Evolutionary conservation across 345 rosid genomes (phyloP), one percentile per base, ranked within the genome.

Genomic region (Gossypium stocksii): DNA sequence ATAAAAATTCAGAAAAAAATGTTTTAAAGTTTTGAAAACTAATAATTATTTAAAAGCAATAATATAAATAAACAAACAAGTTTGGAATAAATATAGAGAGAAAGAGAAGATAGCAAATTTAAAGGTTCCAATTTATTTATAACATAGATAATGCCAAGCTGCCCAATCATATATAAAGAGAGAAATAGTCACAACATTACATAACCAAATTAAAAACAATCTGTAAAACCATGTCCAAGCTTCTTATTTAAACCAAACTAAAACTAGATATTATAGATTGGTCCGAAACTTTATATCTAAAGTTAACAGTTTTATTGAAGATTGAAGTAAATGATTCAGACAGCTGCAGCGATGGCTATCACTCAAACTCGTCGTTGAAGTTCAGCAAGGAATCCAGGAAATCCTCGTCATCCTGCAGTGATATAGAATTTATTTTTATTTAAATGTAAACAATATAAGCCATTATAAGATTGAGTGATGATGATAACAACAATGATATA

Each of bases 151-250:
- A 63, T 17, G 48, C 10, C 34, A 45, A 20, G 38, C n/a, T n/a
- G n/a, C n/a, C n/a, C n/a, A n/a, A n/a, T n/a, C n/a, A 15, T 10
- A 43, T 4, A 27, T 9, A 34, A 11, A 45, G 49, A 10, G 49
- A 45, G 49, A 45, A 11, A 45, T 9, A 45, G 49, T 8, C 2
- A 2, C 22, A 53, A n/a, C 13, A 56, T 22, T 14, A 14, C 22
- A 51, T n/a, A 22, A 23, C 43, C 57, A 48, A 46, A 48, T 23
- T 48, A 46, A 68, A 68, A 68, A 34, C 51, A 19, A 22, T 25
- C 58, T 8, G 44, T 19, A 49, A 49, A 49, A 15, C 8, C 72
- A 68, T 48, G 58, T 49, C 58, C 72, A 68, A 68, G 58, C 49
- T 49, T 49, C 9, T 15, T 23, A 23, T 25, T 6, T 34, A 34